Base-by-base conservation (phyloP, 306 rosid genomes). In the Potentilla sterilis region DNA sequence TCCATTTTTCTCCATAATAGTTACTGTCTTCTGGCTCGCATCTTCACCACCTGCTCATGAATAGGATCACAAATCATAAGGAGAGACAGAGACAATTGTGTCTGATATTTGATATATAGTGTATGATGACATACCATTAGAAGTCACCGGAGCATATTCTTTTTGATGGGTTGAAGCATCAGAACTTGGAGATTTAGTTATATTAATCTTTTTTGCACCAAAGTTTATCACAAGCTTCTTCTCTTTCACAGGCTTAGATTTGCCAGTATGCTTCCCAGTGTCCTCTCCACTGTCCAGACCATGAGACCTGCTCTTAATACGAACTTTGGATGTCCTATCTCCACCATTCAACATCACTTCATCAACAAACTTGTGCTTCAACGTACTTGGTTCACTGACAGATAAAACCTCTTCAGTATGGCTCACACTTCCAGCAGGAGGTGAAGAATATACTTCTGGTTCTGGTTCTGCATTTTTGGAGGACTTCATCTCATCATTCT, bases 281-380 rank as follows among this genome's bases (percentile, higher is more conserved):
- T 96, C 97, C 66, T 89, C 99, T 81, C 84, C 96, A 78, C 87
- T 81, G 70, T 87, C 92, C 76, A 79, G 74, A 79, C 72, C 87
- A 78, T 90, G 82, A 76, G 87, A 61, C 79, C 85, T 89, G 67
- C 84, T 83, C 85, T 92, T 96, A 67, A 96, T 83, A 78, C 90
- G 88, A 84, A 96, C 89, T 84, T 86, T 89, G 16, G 95, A 84
- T 52, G 83, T 80, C 84, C 86, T 87, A 75, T 90, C 96, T 86
- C 88, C 99, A 83, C 92, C 97, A 72, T 89, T 90, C 72, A 86
- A 88, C 98, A 92, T 96, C 80, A 96, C 97, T 81, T 96, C 99
- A 70, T 96, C 90, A 64, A 96, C 97, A 86, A 83, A 90, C 86
- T 90, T 90, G 69, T 83, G 98, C 82, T 96, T 96, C 81, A 87